Base-by-base conservation (phyloP, 129 eudicot genomes). In the carrot (Daucus carota) region DNA sequence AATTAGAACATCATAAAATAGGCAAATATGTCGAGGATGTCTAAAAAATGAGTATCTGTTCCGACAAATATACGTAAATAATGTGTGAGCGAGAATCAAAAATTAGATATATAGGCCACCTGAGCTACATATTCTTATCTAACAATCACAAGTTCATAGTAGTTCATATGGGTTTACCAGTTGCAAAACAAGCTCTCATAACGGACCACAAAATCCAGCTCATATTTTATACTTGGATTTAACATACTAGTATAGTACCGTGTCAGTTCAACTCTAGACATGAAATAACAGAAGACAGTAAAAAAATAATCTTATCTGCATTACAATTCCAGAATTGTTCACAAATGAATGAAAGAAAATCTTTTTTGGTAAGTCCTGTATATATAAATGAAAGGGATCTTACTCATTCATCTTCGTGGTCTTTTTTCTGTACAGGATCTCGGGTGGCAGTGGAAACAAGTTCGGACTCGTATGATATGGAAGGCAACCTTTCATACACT, bases 401-500 rank as follows among this genome's bases (percentile, higher is more conserved):
- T 47, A 52, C 48, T 83, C 85, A 87, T 74, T 84, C 92, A 52
- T 81, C 76, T 63, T 79, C 85, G 17, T 52, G 80, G 82, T 81
- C 88, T 79, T 81, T 82, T 77, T 85, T 74, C 34, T 18, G 32
- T n/a, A 47, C 81, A 22, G 38, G 43, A 66, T 60, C 80, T 32
- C 63, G 73, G 40, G 78, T 85, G 44, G 73, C 90, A 73, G 85
- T 84, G n/a, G 92, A 86, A 47, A 88, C 84, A 81, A 93, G 89
- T 89, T 93, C 98, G n/a, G 97, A 86, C 87, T 93, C 98, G 46
- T 78, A 65, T 38, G 82, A 79, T 54, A 83, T 80, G 0, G 98
- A 86, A 72, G 98, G 88, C 84, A 93, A 72, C 77, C 90, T 88
- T 77, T 93, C 97, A 34, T 93, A 93, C 31, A 74, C 92, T 82